These are phyloP conservation scores for Colletotrichum noveboracense DNA, from an alignment of 2,329 filamentous ascomycete genomes.

Conservation along the genomic window DNA sequence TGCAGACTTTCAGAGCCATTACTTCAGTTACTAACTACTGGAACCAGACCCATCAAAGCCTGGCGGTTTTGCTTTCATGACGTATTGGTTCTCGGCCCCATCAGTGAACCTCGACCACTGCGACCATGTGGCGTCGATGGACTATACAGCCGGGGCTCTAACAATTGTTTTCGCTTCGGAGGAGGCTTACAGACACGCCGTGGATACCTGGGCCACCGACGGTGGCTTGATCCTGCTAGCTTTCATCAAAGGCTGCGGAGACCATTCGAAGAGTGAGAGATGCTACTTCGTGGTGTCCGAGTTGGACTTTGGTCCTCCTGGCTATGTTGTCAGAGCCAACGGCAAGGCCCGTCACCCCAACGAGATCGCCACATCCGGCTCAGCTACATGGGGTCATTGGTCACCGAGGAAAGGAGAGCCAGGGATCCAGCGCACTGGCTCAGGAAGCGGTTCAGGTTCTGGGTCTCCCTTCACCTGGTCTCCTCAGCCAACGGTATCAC, in stretches of 20 bases:
- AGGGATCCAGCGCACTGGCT: background rate
- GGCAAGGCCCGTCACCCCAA: conserved; percentile 11
- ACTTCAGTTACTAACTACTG: background rate
- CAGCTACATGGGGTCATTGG: background rate
- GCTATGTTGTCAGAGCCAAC: conserved; percentile 21
- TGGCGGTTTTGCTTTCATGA: conserved; percentile 30
- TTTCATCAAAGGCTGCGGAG: conserved; percentile 29
- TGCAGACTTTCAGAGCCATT: background rate
- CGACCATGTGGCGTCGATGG: conserved; percentile 23
- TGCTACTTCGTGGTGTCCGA: conserved; percentile 33
- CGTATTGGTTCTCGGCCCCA: conserved; percentile 29
- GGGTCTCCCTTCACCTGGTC: background rate
- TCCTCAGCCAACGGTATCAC: background rate
- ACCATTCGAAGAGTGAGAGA: conserved; percentile 28
- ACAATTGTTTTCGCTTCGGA: background rate
- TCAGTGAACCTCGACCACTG: conserved; percentile 35
- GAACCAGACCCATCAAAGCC: background rate
- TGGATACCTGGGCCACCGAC: conserved; percentile 23
- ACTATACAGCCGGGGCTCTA: background rate
- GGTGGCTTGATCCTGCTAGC: conserved; percentile 30
- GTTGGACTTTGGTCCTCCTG: conserved; percentile 20
- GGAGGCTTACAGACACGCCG: background rate
- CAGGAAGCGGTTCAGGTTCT: background rate
- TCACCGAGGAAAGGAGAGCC: background rate
- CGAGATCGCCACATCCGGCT: background rate